Base-by-base conservation (phyloP, 768 basidiomycete species). In the Lactarius hengduanensis region DNA sequence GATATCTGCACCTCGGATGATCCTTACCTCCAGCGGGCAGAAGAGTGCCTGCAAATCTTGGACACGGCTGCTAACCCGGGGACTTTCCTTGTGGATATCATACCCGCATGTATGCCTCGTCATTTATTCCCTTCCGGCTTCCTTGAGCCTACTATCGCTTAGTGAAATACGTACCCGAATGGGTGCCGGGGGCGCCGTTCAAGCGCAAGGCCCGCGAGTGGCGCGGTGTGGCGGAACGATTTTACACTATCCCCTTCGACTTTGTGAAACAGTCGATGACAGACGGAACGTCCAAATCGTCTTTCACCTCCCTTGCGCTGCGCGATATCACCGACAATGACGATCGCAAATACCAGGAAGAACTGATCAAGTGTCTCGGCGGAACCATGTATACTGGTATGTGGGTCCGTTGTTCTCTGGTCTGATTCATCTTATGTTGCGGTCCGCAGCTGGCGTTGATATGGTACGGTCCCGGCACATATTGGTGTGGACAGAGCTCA, bases 91-190 rank as follows among this genome's bases (percentile, higher is more conserved):
- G 72, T 75, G 34, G 74, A 75, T 38, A 57, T 68, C 30, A 20
- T 76, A n/a, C 74, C 74, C 11, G 58, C 74, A 28, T 57, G 72
- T 72, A 53, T 18, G 68, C 65, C n/a, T 45, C 20, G 8, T 13
- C 18, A 50, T 10, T 59, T 6, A 20, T 34, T 22, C 22, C 36
- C 45, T 4, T 38, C 41, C 15, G 4, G 10, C 2, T 20, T 18
- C 61, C 30, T n/a, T 45, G 30, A 54, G 8, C 7, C 20, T 40
- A 36, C 2, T 45, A 8, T 45, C 36, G 0, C 9, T 18, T 26
- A 73, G 73, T 73, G 63, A 73, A 70, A 61, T 62, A 70, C 36
- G 65, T 73, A 3, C 73, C 72, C 32, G 69, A 68, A n/a, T 73
- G 73, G 73, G 45, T 71, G 61, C 73, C 72, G 1, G 73, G 73